Conservation (phyloP, 2,329 filamentous ascomycete genomes). For the Cladosporium colombiae region DNA sequence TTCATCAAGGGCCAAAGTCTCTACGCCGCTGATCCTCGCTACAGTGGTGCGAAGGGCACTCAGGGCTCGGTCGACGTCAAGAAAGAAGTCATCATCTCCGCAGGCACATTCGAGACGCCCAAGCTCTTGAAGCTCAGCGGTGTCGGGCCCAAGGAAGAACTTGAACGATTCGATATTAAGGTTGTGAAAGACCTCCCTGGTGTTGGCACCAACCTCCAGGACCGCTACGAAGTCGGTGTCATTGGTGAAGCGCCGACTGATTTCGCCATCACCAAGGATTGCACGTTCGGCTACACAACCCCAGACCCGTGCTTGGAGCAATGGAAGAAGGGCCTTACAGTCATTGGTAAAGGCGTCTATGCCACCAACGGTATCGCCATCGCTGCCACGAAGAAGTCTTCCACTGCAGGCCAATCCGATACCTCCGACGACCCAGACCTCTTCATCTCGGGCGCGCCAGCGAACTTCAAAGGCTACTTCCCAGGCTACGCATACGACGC, state of each 20-base stretch:
- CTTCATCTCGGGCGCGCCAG: constrained; percentile 56
- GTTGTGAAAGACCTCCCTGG: constrained; percentile 60
- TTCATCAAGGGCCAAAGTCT: constrained; percentile 45
- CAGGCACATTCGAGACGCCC: constrained; percentile 44
- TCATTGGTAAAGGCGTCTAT: constrained; percentile 45
- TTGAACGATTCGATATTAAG: constrained; percentile 54
- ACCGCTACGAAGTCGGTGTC: constrained; percentile 59
- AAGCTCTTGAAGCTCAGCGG: constrained; percentile 59
- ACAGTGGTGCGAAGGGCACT: constrained; percentile 36
- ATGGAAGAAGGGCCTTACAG: constrained; percentile 42
- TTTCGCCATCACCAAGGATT: constrained; percentile 42
- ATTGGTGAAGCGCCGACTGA: constrained; percentile 46
- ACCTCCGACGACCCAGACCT: constrained; percentile 51
- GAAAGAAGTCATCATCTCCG: constrained; percentile 45
- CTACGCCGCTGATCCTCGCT: constrained; percentile 43
- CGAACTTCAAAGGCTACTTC: constrained; percentile 57
- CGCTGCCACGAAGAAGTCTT: constrained; percentile 45
- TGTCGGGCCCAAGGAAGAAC: constrained; percentile 57
- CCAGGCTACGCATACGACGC: constrained; percentile 52
- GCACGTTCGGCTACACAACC: constrained; percentile 38
- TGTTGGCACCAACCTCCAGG: constrained; percentile 62
- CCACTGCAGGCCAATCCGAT: constrained; percentile 45
- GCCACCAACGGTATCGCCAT: constrained; percentile 56
- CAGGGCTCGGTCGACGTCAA: constrained; percentile 38
- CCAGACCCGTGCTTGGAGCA: constrained; percentile 46